Evolutionary conservation across 805 yeast species (phyloP).

Genomic region (Kuraishia capsulata): DNA sequence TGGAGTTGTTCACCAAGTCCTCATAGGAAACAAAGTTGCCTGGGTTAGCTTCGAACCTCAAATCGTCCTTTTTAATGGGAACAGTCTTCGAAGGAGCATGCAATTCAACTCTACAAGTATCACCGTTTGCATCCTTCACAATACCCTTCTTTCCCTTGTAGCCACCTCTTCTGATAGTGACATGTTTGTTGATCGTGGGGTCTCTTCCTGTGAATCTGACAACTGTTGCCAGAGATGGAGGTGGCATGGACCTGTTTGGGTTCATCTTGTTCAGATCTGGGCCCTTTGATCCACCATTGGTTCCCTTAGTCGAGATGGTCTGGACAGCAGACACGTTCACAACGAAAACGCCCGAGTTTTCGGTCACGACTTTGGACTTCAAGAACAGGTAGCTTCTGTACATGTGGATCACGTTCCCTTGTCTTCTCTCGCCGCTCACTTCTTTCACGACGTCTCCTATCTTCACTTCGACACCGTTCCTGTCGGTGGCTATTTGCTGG

Average conservation of each 20-base stretch:
- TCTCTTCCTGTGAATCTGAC: slow-evolving; percentile 68
- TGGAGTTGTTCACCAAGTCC: slow-evolving; percentile 47
- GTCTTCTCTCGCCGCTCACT: slow-evolving; percentile 71
- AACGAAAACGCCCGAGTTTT: slow-evolving; percentile 88
- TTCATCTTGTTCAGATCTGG: slow-evolving; percentile 81
- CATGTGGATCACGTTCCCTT: slow-evolving; percentile 82
- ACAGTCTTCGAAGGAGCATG: slow-evolving; percentile 88
- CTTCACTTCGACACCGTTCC: slow-evolving; percentile 72
- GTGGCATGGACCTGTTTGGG: slow-evolving; percentile 57
- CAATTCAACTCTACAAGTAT: slow-evolving; percentile 83
- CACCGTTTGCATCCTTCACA: slow-evolving; percentile 88
- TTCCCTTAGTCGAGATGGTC: slow-evolving; percentile 79
- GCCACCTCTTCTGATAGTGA: slow-evolving; percentile 82
- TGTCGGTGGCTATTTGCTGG: slow-evolving; percentile 80
- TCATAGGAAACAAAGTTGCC: slow-evolving; percentile 72
- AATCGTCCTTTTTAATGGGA: slow-evolving; percentile 70
- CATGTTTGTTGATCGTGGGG: slow-evolving; percentile 72
- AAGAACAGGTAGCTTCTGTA: slow-evolving; percentile 74
- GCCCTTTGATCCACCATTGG: slow-evolving; percentile 20
- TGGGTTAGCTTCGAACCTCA: slow-evolving; percentile 60
- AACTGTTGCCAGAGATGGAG: slow-evolving; percentile 38
- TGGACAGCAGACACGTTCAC: slow-evolving; percentile 66
- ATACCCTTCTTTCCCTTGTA: slow-evolving; percentile 93
- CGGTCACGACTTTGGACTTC: slow-evolving; percentile 68
- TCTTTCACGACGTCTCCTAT: slow-evolving; percentile 94